Base-by-base conservation (phyloP, 495 filamentous ascomycete genomes). In the Penicillium ochrochloron region DNA sequence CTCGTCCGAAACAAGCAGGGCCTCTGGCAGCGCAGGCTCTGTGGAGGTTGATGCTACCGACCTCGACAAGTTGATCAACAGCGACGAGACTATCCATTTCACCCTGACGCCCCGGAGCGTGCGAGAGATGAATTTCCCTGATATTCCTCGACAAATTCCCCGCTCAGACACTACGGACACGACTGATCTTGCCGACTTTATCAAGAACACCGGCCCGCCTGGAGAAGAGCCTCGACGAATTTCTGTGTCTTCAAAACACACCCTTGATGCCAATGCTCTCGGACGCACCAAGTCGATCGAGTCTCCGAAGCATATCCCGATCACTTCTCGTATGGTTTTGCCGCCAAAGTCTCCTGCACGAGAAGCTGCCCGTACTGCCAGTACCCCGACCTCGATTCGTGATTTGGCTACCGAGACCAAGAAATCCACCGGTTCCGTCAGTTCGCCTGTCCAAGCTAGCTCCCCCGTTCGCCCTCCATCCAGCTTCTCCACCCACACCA, bases 101-200 rank as follows among this genome's bases (percentile, higher is more conserved):
- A 97, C 95, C 2, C 83, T 97, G 34, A 99, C 95, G 2, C 94
- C 95, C 2, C 89, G 91, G 70, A 92, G 83, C 63, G 91, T 97
- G 84, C 88, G 94, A 56, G 89, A 94, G 63, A 90, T 94, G 66
- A 90, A 94, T 70, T 71, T 78, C 67, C 83, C 82, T 8, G 81
- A 83, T 56, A 67, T 74, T 19, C 75, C 79, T 42, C 76, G 74
- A 55, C 71, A 72, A 60, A 59, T 71, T 42, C 67, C 76, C 59
- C 70, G 71, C 19, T 69, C 79, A 39, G 67, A 65, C 61, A 79
- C 78, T 0, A 56, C 76, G 7, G 76, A 64, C 62, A 78, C 79
- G 12, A 64, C 76, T 21, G 81, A 80, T 7, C 64, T 78, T 61
- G 75, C 74, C 39, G 72, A 79, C 37, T 76, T 78, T 59, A 59